phyloP scores from a whole-genome alignment of 2,329 filamentous ascomycete species.

The Domatiomyces globalis region DNA sequence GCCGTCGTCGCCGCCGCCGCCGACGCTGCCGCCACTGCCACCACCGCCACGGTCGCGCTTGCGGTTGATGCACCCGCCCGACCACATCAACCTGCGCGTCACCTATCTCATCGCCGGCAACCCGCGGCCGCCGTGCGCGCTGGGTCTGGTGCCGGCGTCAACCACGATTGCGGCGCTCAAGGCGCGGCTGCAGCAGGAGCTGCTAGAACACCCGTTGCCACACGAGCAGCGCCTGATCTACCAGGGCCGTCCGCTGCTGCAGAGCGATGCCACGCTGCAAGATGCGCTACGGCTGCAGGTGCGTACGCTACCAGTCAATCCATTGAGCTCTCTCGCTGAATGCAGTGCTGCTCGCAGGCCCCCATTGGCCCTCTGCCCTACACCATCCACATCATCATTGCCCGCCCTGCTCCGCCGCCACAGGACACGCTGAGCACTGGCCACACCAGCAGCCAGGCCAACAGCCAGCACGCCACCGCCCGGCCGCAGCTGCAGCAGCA shows the following conservation, averaged over 20 bases:
- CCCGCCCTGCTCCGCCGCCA: too few species aligned
- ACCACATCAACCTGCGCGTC: slow-evolving; percentile 14
- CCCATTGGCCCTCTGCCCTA: slow-evolving; percentile 9
- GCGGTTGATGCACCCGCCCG: slow-evolving; percentile 1
- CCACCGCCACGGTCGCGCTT: neutral
- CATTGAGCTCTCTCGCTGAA: neutral
- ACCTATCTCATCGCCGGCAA: slow-evolving; percentile 15
- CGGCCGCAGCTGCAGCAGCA: neutral
- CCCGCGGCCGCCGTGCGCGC: slow-evolving; percentile 11
- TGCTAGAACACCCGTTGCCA: slow-evolving; percentile 34
- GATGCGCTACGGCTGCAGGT: slow-evolving; percentile 39
- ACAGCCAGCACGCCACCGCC: neutral
- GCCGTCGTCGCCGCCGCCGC: neutral
- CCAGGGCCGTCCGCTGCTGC: slow-evolving; percentile 38
- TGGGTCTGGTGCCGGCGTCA: slow-evolving; percentile 24
- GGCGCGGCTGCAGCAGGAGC: slow-evolving; percentile 33
- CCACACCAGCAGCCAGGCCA: neutral
- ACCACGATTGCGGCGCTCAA: slow-evolving; percentile 41
- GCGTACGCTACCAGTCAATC: slow-evolving; percentile 18
- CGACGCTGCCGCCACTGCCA: neutral
- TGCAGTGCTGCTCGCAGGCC: neutral
- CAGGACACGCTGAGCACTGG: neutral
- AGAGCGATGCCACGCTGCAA: slow-evolving; percentile 35
- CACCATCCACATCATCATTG: slow-evolving; percentile 16
- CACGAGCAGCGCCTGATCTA: slow-evolving; percentile 45